Evolutionary conservation across 2,329 filamentous ascomycete species (phyloP), one percentile per base, ranked within the genome.

Genomic region (Gaeumannomyces sp.): DNA sequence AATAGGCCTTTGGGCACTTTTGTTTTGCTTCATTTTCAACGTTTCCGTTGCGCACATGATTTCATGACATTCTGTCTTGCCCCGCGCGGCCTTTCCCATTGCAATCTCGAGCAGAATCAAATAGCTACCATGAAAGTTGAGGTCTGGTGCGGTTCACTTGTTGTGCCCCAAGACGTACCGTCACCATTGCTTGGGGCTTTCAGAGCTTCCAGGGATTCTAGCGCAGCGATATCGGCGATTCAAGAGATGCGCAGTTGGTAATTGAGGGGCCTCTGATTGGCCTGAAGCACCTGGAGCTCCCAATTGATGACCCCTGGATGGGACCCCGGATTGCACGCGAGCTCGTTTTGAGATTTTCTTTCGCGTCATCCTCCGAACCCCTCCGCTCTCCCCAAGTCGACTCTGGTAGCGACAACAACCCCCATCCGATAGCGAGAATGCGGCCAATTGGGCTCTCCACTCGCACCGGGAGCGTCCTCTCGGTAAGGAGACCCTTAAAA

Each of bases 381-480:
- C 62, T 60, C 61, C 50, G 59, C 27, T 22, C 25, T 19, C n/a
- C 28, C 3, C 53, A 19, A 19, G 61, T n/a, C 45, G 45, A 29
- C 38, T 57, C 25, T 53, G 45, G 45, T 56, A 53, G 50, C 28
- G 31, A 62, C 45, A n/a, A 53, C 45, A 53, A 57, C 45, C 59
- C 64, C 64, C 64, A 22, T 60, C 38, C 29, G 27, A 57, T 56
- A 67, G 66, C 66, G 61, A 71, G 64, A 64, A 84, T 83, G 81
- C 79, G 80, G 73, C 75, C 81, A 76, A 81, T 83, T 75, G 76
- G 81, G 73, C 75, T 82, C 69, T 80, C 78, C 70, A 77, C 78
- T 70, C 79, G 80, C 70, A 80, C 80, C 67, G 78, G 80, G 72
- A 77, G 76, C 69, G 76, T 78, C 72, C 77, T 81, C 72, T 77